Evolutionary conservation across 345 rosid genomes (phyloP).

Genomic region (Euphorbia tirucalli): DNA sequence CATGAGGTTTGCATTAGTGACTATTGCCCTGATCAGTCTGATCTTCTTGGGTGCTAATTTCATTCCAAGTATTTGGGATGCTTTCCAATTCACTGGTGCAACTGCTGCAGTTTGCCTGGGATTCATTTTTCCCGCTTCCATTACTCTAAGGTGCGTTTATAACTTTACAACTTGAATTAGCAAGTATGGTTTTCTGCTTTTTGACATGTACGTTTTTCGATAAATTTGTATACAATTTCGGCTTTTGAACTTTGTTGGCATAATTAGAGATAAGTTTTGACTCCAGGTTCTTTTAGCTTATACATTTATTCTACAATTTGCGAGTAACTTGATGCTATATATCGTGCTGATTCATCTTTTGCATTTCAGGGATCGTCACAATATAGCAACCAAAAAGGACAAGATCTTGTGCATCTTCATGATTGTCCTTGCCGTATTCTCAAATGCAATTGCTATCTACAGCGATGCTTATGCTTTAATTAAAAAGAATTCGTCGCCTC

Average conservation of each 20-base stretch:
- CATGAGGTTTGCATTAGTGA: constrained; percentile 63
- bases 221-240: too few relatives aligned
- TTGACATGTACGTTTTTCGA: not conserved
- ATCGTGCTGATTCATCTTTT: not conserved
- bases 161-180: not conserved
- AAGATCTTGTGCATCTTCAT: constrained; percentile 56
- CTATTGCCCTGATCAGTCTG: constrained; percentile 50
- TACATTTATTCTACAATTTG: too few relatives aligned
- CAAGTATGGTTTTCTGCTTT: not conserved
- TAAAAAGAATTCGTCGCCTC: constrained; percentile 38
- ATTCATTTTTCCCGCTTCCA: constrained; percentile 87
- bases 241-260: too few relatives aligned
- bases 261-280: too few relatives aligned
- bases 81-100: constrained; percentile 95
- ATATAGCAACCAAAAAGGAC: constrained; percentile 69
- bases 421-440: constrained; percentile 75
- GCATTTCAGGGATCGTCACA: constrained; percentile 64
- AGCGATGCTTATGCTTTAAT: constrained; percentile 64
- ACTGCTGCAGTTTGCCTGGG: constrained; percentile 90
- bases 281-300: too few relatives aligned
- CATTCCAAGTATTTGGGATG: constrained; percentile 98
- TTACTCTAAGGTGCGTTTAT: constrained; percentile 66
- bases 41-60: constrained; percentile 81
- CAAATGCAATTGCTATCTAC: constrained; percentile 72
- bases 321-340: not conserved